Base-by-base conservation (phyloP, 768 basidiomycete genomes). In the Phaeolepiota aurea region DNA sequence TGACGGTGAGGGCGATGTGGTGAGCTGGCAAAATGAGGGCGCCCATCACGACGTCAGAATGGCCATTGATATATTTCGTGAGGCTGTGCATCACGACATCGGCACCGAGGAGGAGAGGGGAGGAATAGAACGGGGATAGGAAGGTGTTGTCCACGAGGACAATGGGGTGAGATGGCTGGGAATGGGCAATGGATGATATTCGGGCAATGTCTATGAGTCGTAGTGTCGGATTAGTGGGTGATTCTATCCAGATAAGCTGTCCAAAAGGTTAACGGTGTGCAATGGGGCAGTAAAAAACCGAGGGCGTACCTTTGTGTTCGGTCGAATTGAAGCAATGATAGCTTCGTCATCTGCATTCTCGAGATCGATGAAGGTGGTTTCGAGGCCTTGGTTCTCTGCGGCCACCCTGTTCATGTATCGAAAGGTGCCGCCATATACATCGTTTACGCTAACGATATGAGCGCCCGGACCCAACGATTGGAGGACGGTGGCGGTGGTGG, bases 111-210 rank as follows among this genome's bases (percentile, higher is more conserved):
- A 84, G 72, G 22, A 97, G 78, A 0, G 93, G 93, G 0, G 88
- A 89, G 28, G 79, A 75, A 67, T 84, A 97, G 66, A 80, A 97
- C 0, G 94, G 89, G 0, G 90, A 93, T 30, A 91, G 71, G 74
- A 94, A 96, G 16, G 92, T 96, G 65, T 87, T 91, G 69, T 97
- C 93, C 33, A 97, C 85, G 35, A 93, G 75, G 11, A 99, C 76
- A 20, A 91, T 66, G 0, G 93, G 92, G 0, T 62, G 55, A 0
- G 77, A 70, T 0, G 77, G 72, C 38, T 84, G 79, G 0, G 76
- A 65, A 41, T 69, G 74, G 2, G 81, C 80, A 37, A 94, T 63
- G 9, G 70, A 54, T 18, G 77, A 71, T 48, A 98, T 76, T 40
- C 78, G 75, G 1, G 69, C 60, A 55, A 98, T 81, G 53, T 90